Base-by-base conservation (phyloP, 441 rosid genomes). In the Populus hybrid region DNA sequence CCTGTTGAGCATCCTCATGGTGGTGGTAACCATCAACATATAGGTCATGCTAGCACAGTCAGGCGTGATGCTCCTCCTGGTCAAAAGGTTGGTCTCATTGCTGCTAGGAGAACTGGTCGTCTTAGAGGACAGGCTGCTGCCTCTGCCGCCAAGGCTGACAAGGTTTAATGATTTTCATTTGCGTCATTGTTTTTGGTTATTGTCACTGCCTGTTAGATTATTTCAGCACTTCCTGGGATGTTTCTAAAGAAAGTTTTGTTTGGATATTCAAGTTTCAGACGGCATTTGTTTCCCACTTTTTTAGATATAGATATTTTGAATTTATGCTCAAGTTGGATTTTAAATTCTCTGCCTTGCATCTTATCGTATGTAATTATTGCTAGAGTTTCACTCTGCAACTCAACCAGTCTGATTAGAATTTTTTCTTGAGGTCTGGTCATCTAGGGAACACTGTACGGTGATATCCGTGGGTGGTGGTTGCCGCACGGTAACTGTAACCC, bases 1-100 rank as follows among this genome's bases (percentile, higher is more conserved):
- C 98, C 98, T 6, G 98, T 94, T 1, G 98, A 94, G 94, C 98
- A 94, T 93, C 98, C 97, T 35, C 98, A 94, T 3, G 98, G 98
- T 80, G 98, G 98, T 79, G 98, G 98, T 88, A 94, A 94, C 89
- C 97, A 92, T 81, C 98, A 94, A 77, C 98, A 94, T 36, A 94
- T 94, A 82, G 98, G 98, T 38, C 98, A 94, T 74, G 97, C 98
- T 0, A 91, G 97, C 80, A 94, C 97, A 0, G 98, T 94, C 69
- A 88, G 94, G 78, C 93, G 97, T 29, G 96, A 94, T 85, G 96
- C 97, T 33, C 97, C 97, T 38, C 97, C 98, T 7, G 98, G 98
- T 21, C 86, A 93, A 81, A 93, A 94, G 89, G 98, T 94, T 79
- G 98, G 97, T 86, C 98, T 92, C 76, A 94, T 94, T 79, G 98